Evolutionary conservation across 176 grass and related monocot species (phyloP), one percentile per base, ranked within the genome.

Genomic region (Triticum dicoccoides): DNA sequence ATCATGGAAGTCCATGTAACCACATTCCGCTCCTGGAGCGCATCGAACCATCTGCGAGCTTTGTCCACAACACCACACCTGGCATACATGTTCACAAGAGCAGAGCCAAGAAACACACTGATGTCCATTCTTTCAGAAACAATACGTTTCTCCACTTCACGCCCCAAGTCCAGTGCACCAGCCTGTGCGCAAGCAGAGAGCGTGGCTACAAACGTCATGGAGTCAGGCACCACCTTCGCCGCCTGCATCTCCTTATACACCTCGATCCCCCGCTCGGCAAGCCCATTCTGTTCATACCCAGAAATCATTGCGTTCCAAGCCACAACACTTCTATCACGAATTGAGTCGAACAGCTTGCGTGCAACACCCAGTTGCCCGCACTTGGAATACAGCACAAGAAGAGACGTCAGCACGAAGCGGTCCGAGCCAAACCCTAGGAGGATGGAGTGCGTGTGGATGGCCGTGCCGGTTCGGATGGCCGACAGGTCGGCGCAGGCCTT

Each of bases 261-360:
- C 65, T 85, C 80, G 0, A 95, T 86, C 11, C 80, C 95, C 65
- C 45, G 78, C 24, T 82, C 83, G 2, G 90, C 80, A 32, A 92
- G 72, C 9, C 95, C 93, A 38, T 98, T 92, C 69, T 88, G 86
- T 77, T 95, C 89, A 5, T 93, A 98, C 62, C 91, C 91, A 73
- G 93, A 90, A 49, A 98, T 93, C 91, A 98, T 95, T 2, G 89
- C 87, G 62, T 94, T 98, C 95, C 93, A 98, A 83, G 89, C 88
- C 37, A 98, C 91, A 25, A 88, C 83, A 10, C 76, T 92, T 82
- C 86, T 81, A 2, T 89, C 73, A 65, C 61, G 73, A 87, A 93
- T 93, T 91, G 82, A 86, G 20, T 95, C 89, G 69, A 98, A 98
- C 85, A 95, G 41, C 61, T 87, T 93, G 59, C 88, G 82, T 45